Evolutionary conservation across 2,329 filamentous ascomycete species (phyloP), one percentile per base, ranked within the genome.

Genomic region (Aureobasidium sp.): DNA sequence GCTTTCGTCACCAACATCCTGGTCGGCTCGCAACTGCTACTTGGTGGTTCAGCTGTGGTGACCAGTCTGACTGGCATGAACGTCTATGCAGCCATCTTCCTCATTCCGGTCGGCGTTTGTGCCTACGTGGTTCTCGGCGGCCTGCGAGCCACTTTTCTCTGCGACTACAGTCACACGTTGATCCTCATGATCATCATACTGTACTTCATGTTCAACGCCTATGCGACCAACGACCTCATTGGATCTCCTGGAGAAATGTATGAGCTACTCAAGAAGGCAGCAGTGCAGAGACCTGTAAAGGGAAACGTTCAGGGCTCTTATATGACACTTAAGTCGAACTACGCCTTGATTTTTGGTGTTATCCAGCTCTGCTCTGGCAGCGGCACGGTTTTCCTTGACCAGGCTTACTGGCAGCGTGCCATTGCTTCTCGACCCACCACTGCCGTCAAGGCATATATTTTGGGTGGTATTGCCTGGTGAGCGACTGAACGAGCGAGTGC

Each of bases 381-480:
- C 45, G 70, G 68, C 15, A 65, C 64, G 8, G 66, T 68, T 40
- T 68, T 68, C 56, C 56, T 63, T 2, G 75, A 79, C 57, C 73
- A 77, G 65, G 77, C 75, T 3, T 79, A 78, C 66, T 79, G 75
- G 75, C 77, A 79, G 64, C 70, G 76, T 54, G 78, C 77, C 5
- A 76, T 78, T 40, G 75, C 75, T 1, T 71, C 70, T 15, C 65
- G 71, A 9, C 74, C 75, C 2, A 69, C 70, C 11, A 72, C 71
- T 17, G 72, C 72, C n/a, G 73, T 78, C 0, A 69, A 67, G 57
- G 76, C 69, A 12, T 73, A 73, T 47, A 68, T 71, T 31, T 69
- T 80, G 3, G 77, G 76, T 19, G 77, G 77, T 0, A 67, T 81
- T 7, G 77, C 76, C 3, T 80, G 77, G 74, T 79, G 79, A 63